Percentiles rank a stretch among this genome's conserved stretches.
Evolutionary conservation across 805 yeast genomes (phyloP).

Genomic region (Starmera amethionina): DNA sequence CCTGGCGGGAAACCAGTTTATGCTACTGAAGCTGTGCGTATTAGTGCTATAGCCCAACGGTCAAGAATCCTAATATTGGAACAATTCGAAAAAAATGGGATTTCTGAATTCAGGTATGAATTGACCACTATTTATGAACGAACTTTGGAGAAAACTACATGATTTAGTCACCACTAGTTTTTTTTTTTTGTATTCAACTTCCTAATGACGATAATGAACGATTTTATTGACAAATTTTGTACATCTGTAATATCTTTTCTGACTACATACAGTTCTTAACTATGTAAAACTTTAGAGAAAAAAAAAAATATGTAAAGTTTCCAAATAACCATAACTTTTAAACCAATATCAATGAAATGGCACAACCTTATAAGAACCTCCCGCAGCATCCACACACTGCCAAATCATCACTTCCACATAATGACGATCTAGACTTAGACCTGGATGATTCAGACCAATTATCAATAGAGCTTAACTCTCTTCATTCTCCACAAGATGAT

Average conservation of each 20-base stretch:
- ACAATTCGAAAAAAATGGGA: conserved; percentile 20
- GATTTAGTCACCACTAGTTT: neutral
- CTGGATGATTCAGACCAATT: neutral
- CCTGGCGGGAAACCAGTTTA: conserved; percentile 27
- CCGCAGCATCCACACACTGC: too few species aligned
- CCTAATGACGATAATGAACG: too few species aligned
- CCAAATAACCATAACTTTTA: neutral
- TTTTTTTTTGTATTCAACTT: too few species aligned
- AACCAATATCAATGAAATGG: neutral
- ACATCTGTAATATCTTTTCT: too few species aligned
- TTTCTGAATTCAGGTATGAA: conserved; percentile 35
- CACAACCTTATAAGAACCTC: too few species aligned
- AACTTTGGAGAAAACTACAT: conserved; percentile 28
- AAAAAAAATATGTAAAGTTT: neutral
- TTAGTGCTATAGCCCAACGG: conserved; percentile 43
- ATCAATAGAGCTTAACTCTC: neutral
- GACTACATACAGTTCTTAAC: too few species aligned
- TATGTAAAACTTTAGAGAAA: neutral
- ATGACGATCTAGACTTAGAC: neutral
- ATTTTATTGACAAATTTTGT: too few species aligned
- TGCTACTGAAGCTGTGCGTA: conserved; percentile 41
- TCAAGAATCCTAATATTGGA: conserved; percentile 33
- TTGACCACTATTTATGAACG: conserved; percentile 33
- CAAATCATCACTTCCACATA: neutral
- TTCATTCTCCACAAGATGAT: neutral